Evolutionary conservation across 2,329 filamentous ascomycete genomes (phyloP), one percentile per base, ranked within the genome.

Genomic region (Apiospora malaysiana): DNA sequence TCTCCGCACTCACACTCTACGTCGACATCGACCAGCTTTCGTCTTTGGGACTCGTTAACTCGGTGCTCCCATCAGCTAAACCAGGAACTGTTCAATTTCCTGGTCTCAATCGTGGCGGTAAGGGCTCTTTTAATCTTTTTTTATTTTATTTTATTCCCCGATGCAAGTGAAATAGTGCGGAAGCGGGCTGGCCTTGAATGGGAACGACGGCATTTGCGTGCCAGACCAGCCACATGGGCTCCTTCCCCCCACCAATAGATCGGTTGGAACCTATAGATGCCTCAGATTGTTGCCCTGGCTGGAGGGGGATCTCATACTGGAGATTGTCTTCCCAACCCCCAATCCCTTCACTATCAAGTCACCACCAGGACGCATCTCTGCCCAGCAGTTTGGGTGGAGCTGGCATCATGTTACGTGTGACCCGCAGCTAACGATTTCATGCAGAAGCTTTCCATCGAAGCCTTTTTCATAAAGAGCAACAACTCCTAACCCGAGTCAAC

Each of bases 11-110:
- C 80, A 81, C 83, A 83, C 81, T 83, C 81, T 79, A 79, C 76
- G 80, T 83, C 76, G 76, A 75, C 75, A 79, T 79, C 76, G 80
- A 83, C 81, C 80, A 80, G 70, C 76, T 82, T 82, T 79, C 78
- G 81, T 79, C 78, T 85, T 87, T 87, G 85, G 88, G 87, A 90
- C 86, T 89, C 88, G 87, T 90, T 90, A 87, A 83, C 86, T 90
- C 88, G 88, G 88, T 86, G 84, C 85, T 89, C 85, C 87, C 85
- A 85, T 84, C 79, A 79, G 79, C 79, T 81, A 51, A 63, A 21
- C 79, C 83, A 83, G 84, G 83, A 84, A 84, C 83, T 84, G 79
- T 83, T 81, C 84, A 83, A 84, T 83, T 81, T 83, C 80, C 80
- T 80, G 81, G 81, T 80, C 80, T 82, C 80, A 81, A 85, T 81